These are phyloP conservation scores for Neurospora hispaniola DNA, from an alignment of 495 filamentous ascomycete species.

Conservation along the genomic window DNA sequence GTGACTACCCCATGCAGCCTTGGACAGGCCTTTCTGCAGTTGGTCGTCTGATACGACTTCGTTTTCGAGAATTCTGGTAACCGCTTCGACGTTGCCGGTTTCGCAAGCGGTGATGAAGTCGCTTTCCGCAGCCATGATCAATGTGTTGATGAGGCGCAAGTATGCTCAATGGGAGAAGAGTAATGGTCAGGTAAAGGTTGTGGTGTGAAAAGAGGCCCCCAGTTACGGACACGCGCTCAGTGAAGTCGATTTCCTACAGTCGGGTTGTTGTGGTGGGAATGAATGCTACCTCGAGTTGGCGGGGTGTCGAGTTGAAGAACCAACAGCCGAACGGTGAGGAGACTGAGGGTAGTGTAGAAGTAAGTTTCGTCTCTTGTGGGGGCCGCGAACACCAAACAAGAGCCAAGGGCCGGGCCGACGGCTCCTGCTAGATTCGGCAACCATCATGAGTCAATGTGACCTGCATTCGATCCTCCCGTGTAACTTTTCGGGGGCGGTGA, in stretches of 20 bases:
- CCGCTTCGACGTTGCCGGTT: background rate
- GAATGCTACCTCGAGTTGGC: background rate
- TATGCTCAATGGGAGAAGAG: rapidly evolving
- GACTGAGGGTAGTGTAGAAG: background rate
- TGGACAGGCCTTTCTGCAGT: background rate
- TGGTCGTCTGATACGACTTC: background rate
- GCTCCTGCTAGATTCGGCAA: background rate
- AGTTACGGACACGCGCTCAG: too few species aligned
- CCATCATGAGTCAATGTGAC: background rate
- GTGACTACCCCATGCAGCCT: background rate
- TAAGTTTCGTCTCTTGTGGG: background rate
- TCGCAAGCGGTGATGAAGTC: background rate
- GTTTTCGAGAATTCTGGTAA: background rate
- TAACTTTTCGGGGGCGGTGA: background rate
- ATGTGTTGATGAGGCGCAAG: background rate
- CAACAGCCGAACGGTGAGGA: too few species aligned
- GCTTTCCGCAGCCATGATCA: background rate
- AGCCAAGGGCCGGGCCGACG: background rate
- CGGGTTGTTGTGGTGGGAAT: background rate
- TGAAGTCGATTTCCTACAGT: too few species aligned
- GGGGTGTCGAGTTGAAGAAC: background rate
- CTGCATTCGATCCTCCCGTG: background rate
- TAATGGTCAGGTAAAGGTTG: background rate
- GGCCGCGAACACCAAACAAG: background rate
- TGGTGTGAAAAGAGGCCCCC: background rate